Conservation (phyloP, 345 rosid genomes). For the Sisymbrium irio region DNA sequence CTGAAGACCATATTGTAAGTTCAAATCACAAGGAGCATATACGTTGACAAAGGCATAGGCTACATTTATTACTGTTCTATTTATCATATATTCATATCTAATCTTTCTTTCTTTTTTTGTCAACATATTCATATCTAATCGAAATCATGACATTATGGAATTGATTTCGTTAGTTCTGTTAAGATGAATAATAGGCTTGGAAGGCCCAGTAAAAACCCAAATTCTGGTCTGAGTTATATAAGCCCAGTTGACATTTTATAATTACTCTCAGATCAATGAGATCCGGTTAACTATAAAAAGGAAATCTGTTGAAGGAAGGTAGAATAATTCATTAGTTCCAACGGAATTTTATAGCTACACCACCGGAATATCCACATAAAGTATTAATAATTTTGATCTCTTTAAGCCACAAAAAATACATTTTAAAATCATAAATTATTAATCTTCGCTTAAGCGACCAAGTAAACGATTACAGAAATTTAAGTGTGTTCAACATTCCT, state of each 20-base stretch:
- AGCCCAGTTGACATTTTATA: not conserved
- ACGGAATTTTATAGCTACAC: constrained; percentile 18
- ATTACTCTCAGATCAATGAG: not conserved
- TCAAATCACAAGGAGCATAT: constrained; percentile 16
- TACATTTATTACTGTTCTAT: not conserved
- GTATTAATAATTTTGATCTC: not conserved
- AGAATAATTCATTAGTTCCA: constrained; percentile 3
- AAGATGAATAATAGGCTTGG: not conserved
- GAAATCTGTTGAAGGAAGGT: not conserved
- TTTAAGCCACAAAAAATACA: not conserved
- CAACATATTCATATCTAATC: no score
- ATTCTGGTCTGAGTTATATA: not conserved
- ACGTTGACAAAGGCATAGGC: constrained; percentile 10
- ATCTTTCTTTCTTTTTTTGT: no score
- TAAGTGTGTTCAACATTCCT: not conserved
- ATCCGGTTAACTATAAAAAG: not conserved
- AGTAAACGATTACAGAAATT: constrained; percentile 17
- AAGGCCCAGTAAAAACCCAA: not conserved
- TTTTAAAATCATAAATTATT: not conserved
- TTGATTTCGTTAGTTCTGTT: not conserved
- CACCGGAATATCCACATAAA: constrained; percentile 31
- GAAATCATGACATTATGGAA: not conserved
- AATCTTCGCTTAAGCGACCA: constrained; percentile 6
- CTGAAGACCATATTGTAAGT: not conserved
- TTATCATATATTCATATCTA: not conserved